A percentile compares a stretch with the other conserved stretches of the same genome.
These are phyloP conservation scores for Backusella tuberculispora DNA, from an alignment of 192 early-diverging fungal genomes.

Conservation along the genomic window DNA sequence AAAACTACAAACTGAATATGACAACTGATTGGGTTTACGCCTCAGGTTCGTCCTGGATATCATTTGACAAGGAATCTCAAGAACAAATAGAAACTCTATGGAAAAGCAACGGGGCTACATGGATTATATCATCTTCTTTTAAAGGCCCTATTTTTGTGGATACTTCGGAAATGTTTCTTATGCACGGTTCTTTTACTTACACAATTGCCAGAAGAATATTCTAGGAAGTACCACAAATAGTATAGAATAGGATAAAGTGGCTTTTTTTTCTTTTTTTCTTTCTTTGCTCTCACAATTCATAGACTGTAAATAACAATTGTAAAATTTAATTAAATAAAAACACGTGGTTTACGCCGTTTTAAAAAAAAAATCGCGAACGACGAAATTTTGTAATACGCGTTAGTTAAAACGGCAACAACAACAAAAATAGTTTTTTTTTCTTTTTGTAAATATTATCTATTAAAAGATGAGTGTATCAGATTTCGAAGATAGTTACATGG, in stretches of 20 bases:
- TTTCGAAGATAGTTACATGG: background rate
- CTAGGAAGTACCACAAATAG: background rate
- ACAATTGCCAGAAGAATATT: slow-evolving; percentile 1
- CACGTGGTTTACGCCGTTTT: background rate
- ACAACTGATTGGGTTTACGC: slow-evolving; percentile 22
- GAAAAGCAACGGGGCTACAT: slow-evolving; percentile 5
- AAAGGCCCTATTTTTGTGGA: slow-evolving; percentile 7
- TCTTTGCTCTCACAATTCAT: background rate
- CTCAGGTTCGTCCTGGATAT: slow-evolving; percentile 20
- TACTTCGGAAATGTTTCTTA: slow-evolving; percentile 10
- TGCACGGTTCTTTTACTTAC: slow-evolving; percentile 2
- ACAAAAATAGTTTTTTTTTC: background rate
- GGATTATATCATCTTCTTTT: slow-evolving; percentile 7
- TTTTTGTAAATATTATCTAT: background rate
- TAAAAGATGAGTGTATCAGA: background rate
- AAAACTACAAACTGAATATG: background rate
- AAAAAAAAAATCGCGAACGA: background rate
- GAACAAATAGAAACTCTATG: slow-evolving; percentile 19
- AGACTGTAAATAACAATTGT: background rate
- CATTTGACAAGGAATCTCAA: slow-evolving; percentile 22
- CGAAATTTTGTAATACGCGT: background rate
- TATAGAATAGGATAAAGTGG: background rate
- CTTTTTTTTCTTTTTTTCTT: no score
- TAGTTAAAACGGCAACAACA: no score
- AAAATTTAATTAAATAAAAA: background rate